Conservation (phyloP, 495 filamentous ascomycete genomes). For the Aspergillus ostianus region DNA sequence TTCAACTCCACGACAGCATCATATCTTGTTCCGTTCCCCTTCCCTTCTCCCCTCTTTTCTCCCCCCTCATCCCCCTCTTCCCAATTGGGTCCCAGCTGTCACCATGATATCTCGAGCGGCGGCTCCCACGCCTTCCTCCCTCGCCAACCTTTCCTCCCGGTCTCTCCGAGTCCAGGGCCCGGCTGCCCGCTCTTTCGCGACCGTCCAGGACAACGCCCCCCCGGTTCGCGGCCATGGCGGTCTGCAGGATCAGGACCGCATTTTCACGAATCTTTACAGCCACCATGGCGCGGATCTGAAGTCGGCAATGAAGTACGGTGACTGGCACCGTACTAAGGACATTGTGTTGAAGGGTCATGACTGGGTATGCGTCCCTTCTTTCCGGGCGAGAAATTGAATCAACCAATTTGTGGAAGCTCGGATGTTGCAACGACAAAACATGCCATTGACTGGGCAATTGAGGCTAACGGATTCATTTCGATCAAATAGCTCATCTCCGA, state of each 20-base stretch:
- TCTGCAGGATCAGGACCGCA: constrained; percentile 90
- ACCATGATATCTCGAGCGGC: constrained; percentile 53
- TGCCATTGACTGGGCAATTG: constrained; percentile 1
- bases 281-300: constrained; percentile 88
- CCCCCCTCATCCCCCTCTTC: constrained; percentile 24
- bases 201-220: constrained; percentile 76
- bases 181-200: constrained; percentile 72
- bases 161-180: constrained; percentile 51
- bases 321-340: constrained; percentile 99
- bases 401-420: constrained; percentile 7
- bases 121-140: constrained; percentile 47
- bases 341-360: constrained; percentile 95
- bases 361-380: constrained; percentile 62
- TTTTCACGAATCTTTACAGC: constrained; percentile 97
- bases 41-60: constrained; percentile 26
- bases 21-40: constrained; percentile 19
- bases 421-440: constrained; percentile 16
- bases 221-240: constrained; percentile 77
- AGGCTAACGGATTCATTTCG: constrained; percentile 11
- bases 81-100: constrained; percentile 34
- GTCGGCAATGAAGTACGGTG: constrained; percentile 95
- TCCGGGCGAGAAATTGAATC: not conserved
- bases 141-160: constrained; percentile 55
- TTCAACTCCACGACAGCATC: constrained; percentile 26
- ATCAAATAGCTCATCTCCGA: constrained; percentile 80